Evolutionary conservation across 2,329 filamentous ascomycete genomes (phyloP).

Genomic region (Fusarium heterosporum): DNA sequence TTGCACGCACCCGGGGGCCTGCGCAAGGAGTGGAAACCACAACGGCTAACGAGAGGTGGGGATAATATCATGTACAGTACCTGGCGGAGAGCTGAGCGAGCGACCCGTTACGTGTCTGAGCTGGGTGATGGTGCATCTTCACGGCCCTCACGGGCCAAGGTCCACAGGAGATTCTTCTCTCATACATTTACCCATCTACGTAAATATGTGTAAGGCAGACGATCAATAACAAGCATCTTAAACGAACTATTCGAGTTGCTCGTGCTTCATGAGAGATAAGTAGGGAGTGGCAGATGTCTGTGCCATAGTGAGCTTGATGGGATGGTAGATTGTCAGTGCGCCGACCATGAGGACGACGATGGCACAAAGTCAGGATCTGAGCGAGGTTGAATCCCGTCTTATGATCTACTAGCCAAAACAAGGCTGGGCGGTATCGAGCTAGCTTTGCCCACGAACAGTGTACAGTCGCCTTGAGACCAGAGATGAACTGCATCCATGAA

Average conservation of each 20-base stretch:
- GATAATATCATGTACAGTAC: conserved; percentile 31
- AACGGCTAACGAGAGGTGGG: conserved; percentile 39
- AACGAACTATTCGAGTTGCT: conserved; percentile 6
- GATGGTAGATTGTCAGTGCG: background rate
- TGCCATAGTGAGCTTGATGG: conserved; percentile 1
- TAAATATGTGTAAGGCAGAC: background rate
- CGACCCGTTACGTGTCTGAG: conserved; percentile 45
- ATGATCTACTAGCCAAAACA: background rate
- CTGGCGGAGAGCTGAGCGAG: conserved; percentile 41
- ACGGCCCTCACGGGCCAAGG: conserved; percentile 31
- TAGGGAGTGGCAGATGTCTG: conserved; percentile 5
- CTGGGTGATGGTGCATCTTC: conserved; percentile 38
- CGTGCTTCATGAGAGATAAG: conserved; percentile 3
- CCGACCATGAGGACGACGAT: background rate
- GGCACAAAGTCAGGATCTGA: background rate
- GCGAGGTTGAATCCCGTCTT: background rate
- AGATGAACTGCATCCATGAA: conserved; percentile 1
- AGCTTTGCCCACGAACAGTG: background rate
- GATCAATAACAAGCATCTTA: conserved; percentile 7
- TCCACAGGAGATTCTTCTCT: conserved; percentile 32
- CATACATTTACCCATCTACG: conserved; percentile 4
- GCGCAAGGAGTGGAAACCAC: conserved; percentile 38
- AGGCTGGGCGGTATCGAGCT: background rate
- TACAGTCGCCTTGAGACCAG: background rate
- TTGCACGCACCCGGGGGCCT: conserved; percentile 41